A percentile compares a stretch with the other conserved stretches of the same genome.
Evolutionary conservation across 139 green algal species (phyloP).

Genomic region (Micractinium conductrix): DNA sequence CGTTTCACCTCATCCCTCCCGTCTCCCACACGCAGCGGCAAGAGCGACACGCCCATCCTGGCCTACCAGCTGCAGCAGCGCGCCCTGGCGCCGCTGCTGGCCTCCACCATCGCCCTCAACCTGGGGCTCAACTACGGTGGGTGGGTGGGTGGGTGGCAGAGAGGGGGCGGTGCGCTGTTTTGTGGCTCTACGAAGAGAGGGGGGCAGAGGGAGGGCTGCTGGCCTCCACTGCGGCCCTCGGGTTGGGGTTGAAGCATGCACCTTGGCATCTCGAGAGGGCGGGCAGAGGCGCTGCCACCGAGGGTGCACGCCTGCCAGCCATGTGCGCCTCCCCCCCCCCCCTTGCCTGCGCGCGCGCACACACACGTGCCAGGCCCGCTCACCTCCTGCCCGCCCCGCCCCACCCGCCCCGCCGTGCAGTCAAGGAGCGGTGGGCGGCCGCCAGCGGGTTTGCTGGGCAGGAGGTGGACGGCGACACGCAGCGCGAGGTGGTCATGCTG

Average conservation of each 20-base stretch:
- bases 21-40: constrained; percentile 53
- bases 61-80: constrained; percentile 92
- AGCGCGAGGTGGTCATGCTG: constrained; percentile 75
- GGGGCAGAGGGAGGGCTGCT: too few species aligned
- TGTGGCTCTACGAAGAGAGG: too few species aligned
- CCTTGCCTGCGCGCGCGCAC: too few species aligned
- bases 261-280: too few species aligned
- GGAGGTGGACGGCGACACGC: constrained; percentile 49
- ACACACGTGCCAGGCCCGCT: too few species aligned
- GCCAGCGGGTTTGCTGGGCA: constrained; percentile 75
- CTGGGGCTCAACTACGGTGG: constrained; percentile 86
- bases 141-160: background rate
- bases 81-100: constrained; percentile 87
- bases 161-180: background rate
- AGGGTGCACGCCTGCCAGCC: too few species aligned
- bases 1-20: background rate
- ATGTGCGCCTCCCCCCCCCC: too few species aligned
- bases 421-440: constrained; percentile 76
- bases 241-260: too few species aligned
- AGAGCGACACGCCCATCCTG: constrained; percentile 89
- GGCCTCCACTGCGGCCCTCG: background rate
- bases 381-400: background rate
- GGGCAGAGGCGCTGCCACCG: too few species aligned
- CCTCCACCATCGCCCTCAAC: constrained; percentile 84
- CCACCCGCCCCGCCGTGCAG: background rate